Percentiles rank a stretch among this genome's conserved stretches.
Evolutionary conservation across 2,329 filamentous ascomycete genomes (phyloP).

Genomic region (Beauveria asiatica): DNA sequence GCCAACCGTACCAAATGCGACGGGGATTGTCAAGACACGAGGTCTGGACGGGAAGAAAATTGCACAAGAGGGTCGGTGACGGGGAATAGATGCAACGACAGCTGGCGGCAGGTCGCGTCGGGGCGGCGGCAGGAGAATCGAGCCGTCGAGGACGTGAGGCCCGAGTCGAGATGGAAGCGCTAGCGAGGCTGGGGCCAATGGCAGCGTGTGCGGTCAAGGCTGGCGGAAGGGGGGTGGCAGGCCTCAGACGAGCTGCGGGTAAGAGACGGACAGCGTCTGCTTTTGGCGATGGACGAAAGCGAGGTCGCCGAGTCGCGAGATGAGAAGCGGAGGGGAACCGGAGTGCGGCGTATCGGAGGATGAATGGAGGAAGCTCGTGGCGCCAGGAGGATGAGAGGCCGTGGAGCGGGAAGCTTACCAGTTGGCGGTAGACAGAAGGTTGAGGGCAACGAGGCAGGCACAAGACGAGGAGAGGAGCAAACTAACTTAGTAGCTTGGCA

Average conservation of each 20-base stretch:
- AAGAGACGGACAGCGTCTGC: neutral
- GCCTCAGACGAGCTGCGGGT: neutral
- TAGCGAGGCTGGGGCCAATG: constrained; percentile 3
- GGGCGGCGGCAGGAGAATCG: neutral
- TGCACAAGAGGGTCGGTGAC: neutral
- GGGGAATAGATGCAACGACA: neutral
- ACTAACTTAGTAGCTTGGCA: neutral
- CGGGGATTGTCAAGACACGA: neutral
- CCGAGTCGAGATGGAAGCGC: neutral
- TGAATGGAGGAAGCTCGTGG: constrained; percentile 8
- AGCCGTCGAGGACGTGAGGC: neutral
- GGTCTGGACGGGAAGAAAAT: neutral
- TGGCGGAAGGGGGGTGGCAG: neutral
- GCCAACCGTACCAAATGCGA: constrained; percentile 8
- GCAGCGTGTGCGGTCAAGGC: constrained; percentile 4
- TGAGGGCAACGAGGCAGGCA: neutral
- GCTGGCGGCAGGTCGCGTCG: neutral
- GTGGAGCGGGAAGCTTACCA: constrained; percentile 1
- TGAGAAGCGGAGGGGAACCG: neutral
- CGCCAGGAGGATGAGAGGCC: constrained; percentile 4
- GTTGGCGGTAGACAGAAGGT: neutral
- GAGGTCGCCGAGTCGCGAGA: constrained; percentile 2
- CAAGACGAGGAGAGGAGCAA: neutral
- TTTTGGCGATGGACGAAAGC: neutral
- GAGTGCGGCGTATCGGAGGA: constrained; percentile 9